phyloP scores from a whole-genome alignment of 805 yeast species.

The Candida succiphila region DNA sequence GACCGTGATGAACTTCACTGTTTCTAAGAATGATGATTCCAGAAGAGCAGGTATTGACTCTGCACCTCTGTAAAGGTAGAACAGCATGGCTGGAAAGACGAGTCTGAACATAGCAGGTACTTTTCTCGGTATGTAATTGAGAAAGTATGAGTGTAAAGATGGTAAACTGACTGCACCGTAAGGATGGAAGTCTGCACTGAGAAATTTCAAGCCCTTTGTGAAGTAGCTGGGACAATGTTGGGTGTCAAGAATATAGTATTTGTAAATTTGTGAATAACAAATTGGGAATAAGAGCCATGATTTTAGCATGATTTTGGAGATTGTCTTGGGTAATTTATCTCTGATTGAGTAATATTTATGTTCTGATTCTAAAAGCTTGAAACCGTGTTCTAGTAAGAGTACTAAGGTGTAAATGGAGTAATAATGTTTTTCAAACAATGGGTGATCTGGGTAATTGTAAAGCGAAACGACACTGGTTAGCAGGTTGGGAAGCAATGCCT shows the following conservation, averaged over 20 bases:
- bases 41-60: conserved; percentile 3
- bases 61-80: conserved; percentile 2
- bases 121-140: conserved; percentile 5
- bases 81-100: conserved; percentile 6
- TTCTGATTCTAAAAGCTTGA: conserved; percentile 7
- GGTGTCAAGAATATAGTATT: conserved; percentile 3
- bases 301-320: conserved; percentile 1
- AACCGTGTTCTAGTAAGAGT: conserved; percentile 9
- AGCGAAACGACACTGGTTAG: conserved; percentile 6
- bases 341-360: background rate
- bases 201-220: conserved; percentile 4
- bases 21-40: conserved; percentile 1
- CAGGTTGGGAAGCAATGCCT: conserved; percentile 4
- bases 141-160: background rate
- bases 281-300: conserved; percentile 14
- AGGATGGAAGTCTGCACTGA: conserved; percentile 1
- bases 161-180: background rate
- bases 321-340: background rate
- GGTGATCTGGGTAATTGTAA: conserved; percentile 7
- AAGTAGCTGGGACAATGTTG: conserved; percentile 11
- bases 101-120: conserved; percentile 6
- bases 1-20: conserved; percentile 6
- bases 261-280: conserved; percentile 10
- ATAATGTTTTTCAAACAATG: conserved; percentile 8
- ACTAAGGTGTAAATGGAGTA: conserved; percentile 9